Base-by-base conservation (phyloP, 2,329 filamentous ascomycete genomes). In the Xylaria sp. region DNA sequence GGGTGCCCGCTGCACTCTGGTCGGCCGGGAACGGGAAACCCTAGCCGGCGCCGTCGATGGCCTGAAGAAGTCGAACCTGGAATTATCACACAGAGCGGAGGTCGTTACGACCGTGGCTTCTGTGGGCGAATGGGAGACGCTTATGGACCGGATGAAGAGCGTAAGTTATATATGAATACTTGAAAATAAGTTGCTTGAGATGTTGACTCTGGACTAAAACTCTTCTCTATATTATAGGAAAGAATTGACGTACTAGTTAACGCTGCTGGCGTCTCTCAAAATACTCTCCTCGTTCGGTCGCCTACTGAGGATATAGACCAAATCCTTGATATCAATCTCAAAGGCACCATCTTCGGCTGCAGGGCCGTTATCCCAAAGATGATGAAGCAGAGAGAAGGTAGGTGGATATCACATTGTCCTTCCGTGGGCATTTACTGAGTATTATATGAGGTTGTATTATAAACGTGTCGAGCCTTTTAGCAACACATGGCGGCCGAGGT, bases 401-500 rank as follows among this genome's bases (percentile, higher is more conserved):
- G 52, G 54, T 47, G 47, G 37, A 54, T 5, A 7, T 13, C 30
- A 10, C 19, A 23, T 39, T 6, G 49, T 4, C 19, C 23, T 6
- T 9, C n/a, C 2, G 4, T 47, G 34, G 10, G 34, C 2, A 6
- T 18, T 37, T 34, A 48, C 50, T 55, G 55, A 55, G 51, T 30
- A 30, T 42, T 34, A 8, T 52, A 9, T 5, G 53, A 83, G 83
- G 80, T 6, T 90, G 85, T 69, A 92, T 96, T 62, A 86, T 96
- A 72, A 96, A 96, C 69, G 77, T 96, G 19, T 86, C 89, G 0
- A 93, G 89, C 52, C 76, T 95, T 35, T 80, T 96, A 51, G 91
- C 86, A 0, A 70, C 80, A 1, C 86, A 87, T 59, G 88, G 86
- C 0, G 89, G 87, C 0, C 78, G 78, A 1, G 92, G 92, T 5